Evolutionary conservation across 2,329 filamentous ascomycete genomes (phyloP), one percentile per base, ranked within the genome.

Genomic region (Emmonsiellopsis sp.): DNA sequence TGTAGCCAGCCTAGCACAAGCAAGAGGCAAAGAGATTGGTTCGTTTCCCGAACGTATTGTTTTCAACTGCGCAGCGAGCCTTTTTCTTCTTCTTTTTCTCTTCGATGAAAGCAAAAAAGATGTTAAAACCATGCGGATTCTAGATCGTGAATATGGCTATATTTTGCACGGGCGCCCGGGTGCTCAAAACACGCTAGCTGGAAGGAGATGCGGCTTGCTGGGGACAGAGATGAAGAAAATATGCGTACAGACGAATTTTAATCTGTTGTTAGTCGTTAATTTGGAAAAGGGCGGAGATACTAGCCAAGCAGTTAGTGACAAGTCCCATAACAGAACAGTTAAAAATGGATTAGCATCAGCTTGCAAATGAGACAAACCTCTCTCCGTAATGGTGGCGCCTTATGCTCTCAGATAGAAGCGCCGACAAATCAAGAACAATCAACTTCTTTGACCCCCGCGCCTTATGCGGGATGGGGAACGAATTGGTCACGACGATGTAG

Each of bases 341-440:
- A n/a, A 45, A 9, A n/a, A 7, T n/a, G n/a, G 33, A 34, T 7
- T 39, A 21, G 8, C 10, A 13, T 36, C 3, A 7, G 4, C 14
- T 39, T 42, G 8, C 33, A 13, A 42, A 9, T 27, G 21, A 37
- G 10, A 51, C 86, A 85, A 74, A 72, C 72, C 71, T 74, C 69
- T 96, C 92, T 70, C 93, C 93, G 65, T 97, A 93, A 70, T 98
- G 92, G 68, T 97, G 97, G 63, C 93, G 84, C 63, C 93, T 82
- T 62, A 98, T 97, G 49, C 91, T 90, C 72, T 98, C 93, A 4
- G 90, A 83, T 42, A 98, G 77, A 50, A 98, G 76, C 65, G 85
- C 87, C 31, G 91, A 94, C 13, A 98, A 80, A 64, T 96, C 91
- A 55, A 98, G 81, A 36, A 96, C 80, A 53, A 94, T 83, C 63